Conservation (phyloP, 164 flowering plant species). For the Magnolia officinalis region DNA sequence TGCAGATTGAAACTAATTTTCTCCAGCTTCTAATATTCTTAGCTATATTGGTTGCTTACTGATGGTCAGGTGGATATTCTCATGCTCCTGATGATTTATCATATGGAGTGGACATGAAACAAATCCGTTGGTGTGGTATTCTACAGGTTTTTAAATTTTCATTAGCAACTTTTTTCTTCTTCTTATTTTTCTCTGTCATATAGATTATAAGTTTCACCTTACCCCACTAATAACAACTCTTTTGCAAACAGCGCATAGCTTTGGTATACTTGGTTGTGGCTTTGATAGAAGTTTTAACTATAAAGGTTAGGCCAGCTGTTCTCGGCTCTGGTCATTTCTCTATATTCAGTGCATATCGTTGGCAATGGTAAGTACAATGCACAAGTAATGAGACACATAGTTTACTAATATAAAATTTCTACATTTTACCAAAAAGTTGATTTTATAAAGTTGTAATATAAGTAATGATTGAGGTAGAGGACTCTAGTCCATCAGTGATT, state of each 20-base stretch:
- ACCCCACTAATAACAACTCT: neutral
- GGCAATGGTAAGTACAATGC: slow-evolving; percentile 60
- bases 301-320: slow-evolving; percentile 46
- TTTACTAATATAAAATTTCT: too few relatives aligned
- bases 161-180: neutral
- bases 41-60: neutral
- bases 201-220: neutral
- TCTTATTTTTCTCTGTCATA: neutral
- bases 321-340: slow-evolving; percentile 40
- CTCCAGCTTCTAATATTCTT: neutral
- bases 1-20: too few relatives aligned
- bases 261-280: slow-evolving; percentile 67
- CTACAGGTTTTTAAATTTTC: slow-evolving; percentile 48
- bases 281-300: slow-evolving; percentile 53
- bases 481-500: too few relatives aligned
- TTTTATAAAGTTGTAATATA: too few relatives aligned
- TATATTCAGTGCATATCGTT: slow-evolving; percentile 56
- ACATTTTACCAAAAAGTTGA: too few relatives aligned
- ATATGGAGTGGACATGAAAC: slow-evolving; percentile 73
- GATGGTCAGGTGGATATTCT: slow-evolving; percentile 58
- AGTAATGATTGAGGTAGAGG: too few relatives aligned
- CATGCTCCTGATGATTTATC: slow-evolving; percentile 61
- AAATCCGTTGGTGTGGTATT: slow-evolving; percentile 74
- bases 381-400: neutral
- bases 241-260: slow-evolving; percentile 60